Evolutionary conservation across 768 basidiomycete species (phyloP).

Genomic region (Suillus weaverae): DNA sequence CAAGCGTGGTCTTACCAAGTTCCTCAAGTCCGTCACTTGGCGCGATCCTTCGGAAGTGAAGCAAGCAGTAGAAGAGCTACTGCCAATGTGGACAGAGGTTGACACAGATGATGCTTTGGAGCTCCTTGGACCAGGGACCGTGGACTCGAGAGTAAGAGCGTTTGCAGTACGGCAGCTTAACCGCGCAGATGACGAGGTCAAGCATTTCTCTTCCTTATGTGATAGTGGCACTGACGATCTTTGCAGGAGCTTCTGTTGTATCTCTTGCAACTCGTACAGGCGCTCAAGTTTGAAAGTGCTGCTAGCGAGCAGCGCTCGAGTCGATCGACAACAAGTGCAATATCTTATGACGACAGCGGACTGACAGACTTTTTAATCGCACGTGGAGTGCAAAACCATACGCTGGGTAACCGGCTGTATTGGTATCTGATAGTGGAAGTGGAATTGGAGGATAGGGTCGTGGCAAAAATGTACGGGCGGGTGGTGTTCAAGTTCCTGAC

Average conservation of each 20-base stretch:
- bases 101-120: constrained; percentile 97
- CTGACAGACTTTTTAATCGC: constrained; percentile 89
- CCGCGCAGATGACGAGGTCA: constrained; percentile 92
- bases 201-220: constrained; percentile 8
- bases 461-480: constrained; percentile 91
- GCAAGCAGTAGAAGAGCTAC: constrained; percentile 93
- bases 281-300: constrained; percentile 91
- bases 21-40: constrained; percentile 98
- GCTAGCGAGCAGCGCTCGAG: constrained; percentile 75
- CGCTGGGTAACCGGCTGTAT: constrained; percentile 89
- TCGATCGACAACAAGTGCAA: constrained; percentile 69
- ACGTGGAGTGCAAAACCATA: constrained; percentile 77
- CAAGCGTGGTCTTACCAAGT: constrained; percentile 94
- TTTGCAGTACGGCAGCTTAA: constrained; percentile 92
- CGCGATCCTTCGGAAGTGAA: constrained; percentile 94
- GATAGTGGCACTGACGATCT: not conserved
- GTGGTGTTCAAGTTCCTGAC: constrained; percentile 91
- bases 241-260: constrained; percentile 87
- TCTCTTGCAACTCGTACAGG: constrained; percentile 94
- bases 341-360: constrained; percentile 89
- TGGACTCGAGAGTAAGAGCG: constrained; percentile 88
- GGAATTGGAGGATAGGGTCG: constrained; percentile 72
- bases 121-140: constrained; percentile 84
- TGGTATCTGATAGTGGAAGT: constrained; percentile 99
- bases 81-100: constrained; percentile 96